Base-by-base conservation (phyloP, 768 basidiomycete genomes). In the Daedaleopsis sinensis region DNA sequence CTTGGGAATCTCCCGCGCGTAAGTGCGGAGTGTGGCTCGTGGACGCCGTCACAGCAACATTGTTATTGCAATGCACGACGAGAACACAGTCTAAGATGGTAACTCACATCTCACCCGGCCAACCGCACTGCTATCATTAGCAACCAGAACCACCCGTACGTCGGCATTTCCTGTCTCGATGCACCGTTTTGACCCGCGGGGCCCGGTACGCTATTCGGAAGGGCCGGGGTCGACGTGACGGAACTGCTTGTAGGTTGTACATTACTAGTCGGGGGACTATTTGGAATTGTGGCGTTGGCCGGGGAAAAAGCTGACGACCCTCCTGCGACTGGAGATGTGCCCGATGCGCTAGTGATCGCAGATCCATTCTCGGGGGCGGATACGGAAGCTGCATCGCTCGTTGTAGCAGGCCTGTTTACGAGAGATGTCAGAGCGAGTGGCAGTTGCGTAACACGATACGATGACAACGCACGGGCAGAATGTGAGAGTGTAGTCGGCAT, bases 401-500 rank as follows among this genome's bases (percentile, higher is more conserved):
- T 24, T 49, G 23, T 13, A 5, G 13, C 47, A 49, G 47, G 23
- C 3, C 47, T 49, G 23, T 13, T 21, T 24, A 49, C 11, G 39
- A 16, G 47, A 16, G 19, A 10, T 10, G 47, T 24, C 23, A 24
- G 15, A 49, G 47, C 23, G 10, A 15, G 23, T 32, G 27, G 27
- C 27, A 32, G 27, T 32, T 32, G 4, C 21, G 21, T 24, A 49
- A 7, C 8, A 49, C 15, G 19, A 11, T 47, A 23, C 23, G 23
- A 23, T 15, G 23, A 49, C 13, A 23, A 49, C 47, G 23, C 23
- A 71, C 65, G 71, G 72, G 63, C 72, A 74, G 56, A 74, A 74
- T 0, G 73, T 74, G 24, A 73, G 35, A 0, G 65, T 70, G 52
- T 73, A 74, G 32, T 74, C 67, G 15, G 68, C 70, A 11, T 66